Evolutionary conservation across 2,329 filamentous ascomycete genomes (phyloP).

Genomic region (Aspergillus pseudoterreus): DNA sequence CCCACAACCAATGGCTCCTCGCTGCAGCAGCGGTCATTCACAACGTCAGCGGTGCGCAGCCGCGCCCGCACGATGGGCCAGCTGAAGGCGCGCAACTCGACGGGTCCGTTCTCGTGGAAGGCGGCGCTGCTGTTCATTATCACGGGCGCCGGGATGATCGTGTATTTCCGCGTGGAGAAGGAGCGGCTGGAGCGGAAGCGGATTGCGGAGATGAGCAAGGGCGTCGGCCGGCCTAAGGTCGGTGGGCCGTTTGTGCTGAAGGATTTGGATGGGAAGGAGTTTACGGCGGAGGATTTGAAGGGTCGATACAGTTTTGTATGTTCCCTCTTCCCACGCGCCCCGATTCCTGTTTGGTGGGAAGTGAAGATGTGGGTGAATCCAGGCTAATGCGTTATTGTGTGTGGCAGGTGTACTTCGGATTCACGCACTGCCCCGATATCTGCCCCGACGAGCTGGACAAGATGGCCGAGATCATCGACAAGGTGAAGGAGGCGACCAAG

Average conservation of each 20-base stretch:
- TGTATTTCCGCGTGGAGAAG: constrained; percentile 95
- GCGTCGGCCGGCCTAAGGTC: constrained; percentile 87
- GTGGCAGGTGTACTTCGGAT: constrained; percentile 87
- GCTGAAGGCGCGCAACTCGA: constrained; percentile 36
- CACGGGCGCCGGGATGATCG: constrained; percentile 71
- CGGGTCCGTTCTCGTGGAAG: constrained; percentile 82
- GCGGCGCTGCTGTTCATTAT: constrained; percentile 80
- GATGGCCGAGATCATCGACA: constrained; percentile 93
- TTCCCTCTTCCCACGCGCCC: neutral
- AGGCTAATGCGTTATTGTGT: neutral
- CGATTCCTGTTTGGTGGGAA: neutral
- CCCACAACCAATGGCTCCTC: constrained; percentile 3
- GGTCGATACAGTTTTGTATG: constrained; percentile 67
- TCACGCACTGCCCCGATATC: constrained; percentile 97
- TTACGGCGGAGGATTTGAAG: constrained; percentile 76
- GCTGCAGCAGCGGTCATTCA: constrained; percentile 19
- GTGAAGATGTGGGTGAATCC: neutral
- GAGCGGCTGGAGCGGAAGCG: constrained; percentile 82
- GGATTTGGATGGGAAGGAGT: constrained; percentile 74
- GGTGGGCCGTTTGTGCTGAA: constrained; percentile 79
- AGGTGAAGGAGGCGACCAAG: constrained; percentile 43
- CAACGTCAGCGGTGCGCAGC: constrained; percentile 22
- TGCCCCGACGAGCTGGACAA: constrained; percentile 99
- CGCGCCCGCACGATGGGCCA: constrained; percentile 38
- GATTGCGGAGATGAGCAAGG: constrained; percentile 87